Base-by-base conservation (phyloP, 345 rosid genomes). In the Syzygium oleosum region DNA sequence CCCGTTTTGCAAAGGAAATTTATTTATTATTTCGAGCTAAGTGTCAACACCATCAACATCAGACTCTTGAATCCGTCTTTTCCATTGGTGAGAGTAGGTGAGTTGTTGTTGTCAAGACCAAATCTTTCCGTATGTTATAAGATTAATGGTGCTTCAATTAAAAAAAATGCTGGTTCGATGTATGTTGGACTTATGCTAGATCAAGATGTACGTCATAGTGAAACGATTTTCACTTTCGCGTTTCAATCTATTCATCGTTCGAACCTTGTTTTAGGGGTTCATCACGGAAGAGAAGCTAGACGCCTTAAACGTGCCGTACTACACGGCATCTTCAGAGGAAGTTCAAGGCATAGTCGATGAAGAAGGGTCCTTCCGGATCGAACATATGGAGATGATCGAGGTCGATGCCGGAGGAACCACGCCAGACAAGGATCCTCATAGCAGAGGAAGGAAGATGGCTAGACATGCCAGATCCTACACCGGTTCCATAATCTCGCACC, bases 201-300 rank as follows among this genome's bases (percentile, higher is more conserved):
- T 41, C 25, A 38, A 73, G 80, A 25, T 19, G 49, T 4, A 1
- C 23, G 13, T 34, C 80, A 19, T 38, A 7, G 49, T 1, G 9
- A 27, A 21, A 38, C 6, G 12, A 61, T 2, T 22, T 54, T 54
- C 51, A 83, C 27, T 43, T 19, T 25, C 23, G 4, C 31, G 1
- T 52, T 84, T 58, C 23, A 41, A 51, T 85, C 61, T 85, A 3
- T 52, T 46, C 4, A 17, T 52, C 51, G 55, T 83, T 31, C 13
- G 49, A 53, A 29, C 16, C 43, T 52, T 84, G 52, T 22, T n/a
- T 15, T 15, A 87, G 90, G 90, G 89, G 53, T 14, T 83, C 43
- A 43, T 90, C 15, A 43, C 51, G 51, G 87, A 88, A 86, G 89
- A 88, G 83, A 90, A 84, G 51, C 85, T 87, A 54, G 87, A 90